phyloP scores from a whole-genome alignment of 805 yeast species.

The Wickerhamomyces chaumierensis region DNA sequence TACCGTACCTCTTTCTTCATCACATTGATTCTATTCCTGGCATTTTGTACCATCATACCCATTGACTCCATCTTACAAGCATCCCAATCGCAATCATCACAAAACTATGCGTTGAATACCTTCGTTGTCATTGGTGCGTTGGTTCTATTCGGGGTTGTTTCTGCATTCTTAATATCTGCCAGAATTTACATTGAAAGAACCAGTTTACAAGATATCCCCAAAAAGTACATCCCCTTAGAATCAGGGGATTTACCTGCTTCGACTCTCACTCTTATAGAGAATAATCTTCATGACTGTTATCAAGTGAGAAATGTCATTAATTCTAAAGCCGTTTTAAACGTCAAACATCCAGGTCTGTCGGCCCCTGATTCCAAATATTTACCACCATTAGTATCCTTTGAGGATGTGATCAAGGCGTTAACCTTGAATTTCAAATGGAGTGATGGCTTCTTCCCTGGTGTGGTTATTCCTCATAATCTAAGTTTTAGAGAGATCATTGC shows the following conservation, averaged over 20 bases:
- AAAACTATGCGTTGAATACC: constrained; percentile 62
- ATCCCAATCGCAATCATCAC: constrained; percentile 40
- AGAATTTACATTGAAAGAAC: constrained; percentile 49
- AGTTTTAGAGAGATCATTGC: constrained; percentile 32
- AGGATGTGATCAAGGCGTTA: constrained; percentile 47
- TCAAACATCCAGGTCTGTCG: constrained; percentile 43
- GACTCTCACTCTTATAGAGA: constrained; percentile 27
- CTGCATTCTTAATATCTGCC: constrained; percentile 40
- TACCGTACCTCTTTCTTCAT: constrained; percentile 33
- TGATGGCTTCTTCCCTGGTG: constrained; percentile 25
- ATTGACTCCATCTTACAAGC: constrained; percentile 66
- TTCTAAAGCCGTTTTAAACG: constrained; percentile 27
- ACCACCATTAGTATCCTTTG: constrained; percentile 31
- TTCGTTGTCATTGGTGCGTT: constrained; percentile 70
- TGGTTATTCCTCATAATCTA: constrained; percentile 25
- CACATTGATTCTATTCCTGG: constrained; percentile 32
- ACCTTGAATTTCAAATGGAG: constrained; percentile 46
- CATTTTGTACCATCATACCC: constrained; percentile 61
- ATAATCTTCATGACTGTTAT: constrained; percentile 31
- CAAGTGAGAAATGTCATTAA: constrained; percentile 25
- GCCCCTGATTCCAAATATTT: constrained; percentile 26
- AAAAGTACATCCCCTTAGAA: constrained; percentile 59
- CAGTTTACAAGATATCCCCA: constrained; percentile 66
- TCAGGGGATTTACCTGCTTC: constrained; percentile 45
- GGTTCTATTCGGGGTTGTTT: constrained; percentile 42